Evolutionary conservation across 2,329 filamentous ascomycete species (phyloP).

Genomic region (Fusarium proliferatum): DNA sequence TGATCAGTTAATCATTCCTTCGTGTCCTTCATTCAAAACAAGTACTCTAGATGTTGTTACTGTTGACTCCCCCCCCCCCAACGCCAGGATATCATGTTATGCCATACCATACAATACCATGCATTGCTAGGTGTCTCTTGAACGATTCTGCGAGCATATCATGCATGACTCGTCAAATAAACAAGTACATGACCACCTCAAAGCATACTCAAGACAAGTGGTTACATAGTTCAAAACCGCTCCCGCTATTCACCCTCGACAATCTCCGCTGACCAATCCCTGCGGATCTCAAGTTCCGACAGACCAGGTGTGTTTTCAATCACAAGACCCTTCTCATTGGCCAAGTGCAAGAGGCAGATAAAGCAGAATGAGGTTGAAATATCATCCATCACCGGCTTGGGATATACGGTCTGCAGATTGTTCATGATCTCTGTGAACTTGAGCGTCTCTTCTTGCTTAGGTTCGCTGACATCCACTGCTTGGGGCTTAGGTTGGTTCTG

Average conservation of each 20-base stretch:
- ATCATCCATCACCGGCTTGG: slow-evolving; percentile 86
- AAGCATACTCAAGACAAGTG: slow-evolving; percentile 16
- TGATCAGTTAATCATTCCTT: slow-evolving; percentile 26
- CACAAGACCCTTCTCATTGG: slow-evolving; percentile 90
- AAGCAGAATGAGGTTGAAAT: slow-evolving; percentile 96
- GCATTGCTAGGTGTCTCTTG: slow-evolving; percentile 12
- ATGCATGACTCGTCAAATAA: slow-evolving; percentile 16
- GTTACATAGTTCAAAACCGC: neutral
- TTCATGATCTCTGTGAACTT: slow-evolving; percentile 96
- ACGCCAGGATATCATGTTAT: slow-evolving; percentile 39
- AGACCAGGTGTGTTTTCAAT: slow-evolving; percentile 73
- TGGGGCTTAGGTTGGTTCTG: slow-evolving; percentile 37
- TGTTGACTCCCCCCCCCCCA: slow-evolving; percentile 11
- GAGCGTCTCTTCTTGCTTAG: slow-evolving; percentile 63
- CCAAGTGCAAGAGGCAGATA: slow-evolving; percentile 90
- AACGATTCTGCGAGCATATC: neutral
- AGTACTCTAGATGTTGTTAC: slow-evolving; percentile 20
- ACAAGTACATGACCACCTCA: neutral
- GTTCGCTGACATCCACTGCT: slow-evolving; percentile 46
- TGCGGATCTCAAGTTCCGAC: slow-evolving; percentile 69
- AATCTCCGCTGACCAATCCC: slow-evolving; percentile 70
- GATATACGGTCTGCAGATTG: slow-evolving; percentile 85
- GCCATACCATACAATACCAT: slow-evolving; percentile 14
- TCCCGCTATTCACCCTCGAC: slow-evolving; percentile 53
- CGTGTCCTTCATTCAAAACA: slow-evolving; percentile 30